Base-by-base conservation (phyloP, 495 filamentous ascomycete genomes). In the Haplographium delicatum region DNA sequence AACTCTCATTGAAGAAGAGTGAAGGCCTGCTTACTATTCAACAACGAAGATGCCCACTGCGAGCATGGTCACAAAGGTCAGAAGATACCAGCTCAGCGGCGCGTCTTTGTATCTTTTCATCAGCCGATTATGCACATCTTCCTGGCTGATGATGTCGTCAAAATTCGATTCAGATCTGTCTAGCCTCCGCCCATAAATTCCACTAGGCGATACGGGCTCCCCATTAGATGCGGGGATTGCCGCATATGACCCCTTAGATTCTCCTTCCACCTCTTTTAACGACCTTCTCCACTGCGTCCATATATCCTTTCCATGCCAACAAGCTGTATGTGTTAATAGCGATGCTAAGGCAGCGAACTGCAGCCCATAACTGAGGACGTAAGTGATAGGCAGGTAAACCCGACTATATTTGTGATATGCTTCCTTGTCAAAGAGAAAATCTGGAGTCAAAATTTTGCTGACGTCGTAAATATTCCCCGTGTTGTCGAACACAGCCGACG, bases 361-460 rank as follows among this genome's bases (percentile, higher is more conserved):
- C 18, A 93, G 74, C 0, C 81, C 87, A 48, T 89, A 91, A 55
- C 83, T 84, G 25, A 91, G 65, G 16, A 84, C 84, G 54, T 90
- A 90, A n/a, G 85, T 89, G 45, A 91, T 86, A 2, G 88, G 85
- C 44, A 90, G 71, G 60, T 87, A 90, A 7, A 91, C 84, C 24
- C 85, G 79, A 58, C 86, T 89, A 58, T 91, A 91, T 2, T 78
- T 76, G 10, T 79, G 68, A 57, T 89, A 91, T 30, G 83, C 83
- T 22, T 76, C 73, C 34, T 74, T 64, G 60, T 91, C 85, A 51
- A 91, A 83, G 20, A 82, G 48, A 54, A 84, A 91, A 30, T 88
- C 82, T 18, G 72, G 57, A 1, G 84, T 90, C 34, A 91, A 69
- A 31, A 91, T 85, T 50, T 72, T 82, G 59, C 76, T 79, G 42